Conservation (phyloP, 352 stramenopile species). For the Elongisporangium undulatum region DNA sequence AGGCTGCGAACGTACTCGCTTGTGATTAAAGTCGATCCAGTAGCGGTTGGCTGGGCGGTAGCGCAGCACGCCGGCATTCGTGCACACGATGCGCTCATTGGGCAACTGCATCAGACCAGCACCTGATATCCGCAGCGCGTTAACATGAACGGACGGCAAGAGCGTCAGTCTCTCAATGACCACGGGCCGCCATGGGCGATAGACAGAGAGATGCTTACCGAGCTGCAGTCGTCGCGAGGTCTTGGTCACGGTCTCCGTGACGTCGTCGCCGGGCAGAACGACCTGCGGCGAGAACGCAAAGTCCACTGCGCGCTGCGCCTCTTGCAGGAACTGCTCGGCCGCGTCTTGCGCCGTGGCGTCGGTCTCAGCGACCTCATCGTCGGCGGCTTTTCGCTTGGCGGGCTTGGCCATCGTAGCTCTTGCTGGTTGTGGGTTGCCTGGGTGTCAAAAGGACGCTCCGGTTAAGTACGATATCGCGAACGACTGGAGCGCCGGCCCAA, state of each 20-base stretch:
- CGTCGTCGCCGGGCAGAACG: slow-evolving; percentile 75
- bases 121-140: slow-evolving; percentile 18
- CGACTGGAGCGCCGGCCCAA: not conserved
- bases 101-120: slow-evolving; percentile 53
- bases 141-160: slow-evolving; percentile 5
- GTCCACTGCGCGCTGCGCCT: slow-evolving; percentile 72
- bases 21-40: slow-evolving; percentile 88
- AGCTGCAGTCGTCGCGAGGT: slow-evolving; percentile 65
- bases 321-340: slow-evolving; percentile 59
- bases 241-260: slow-evolving; percentile 73
- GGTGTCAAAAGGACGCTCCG: slow-evolving; percentile 9
- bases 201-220: slow-evolving; percentile 19
- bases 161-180: slow-evolving; percentile 1
- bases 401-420: slow-evolving; percentile 31
- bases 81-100: slow-evolving; percentile 64
- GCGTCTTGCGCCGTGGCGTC: slow-evolving; percentile 29
- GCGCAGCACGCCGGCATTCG: slow-evolving; percentile 78
- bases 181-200: not conserved
- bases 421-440: slow-evolving; percentile 7
- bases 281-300: slow-evolving; percentile 69
- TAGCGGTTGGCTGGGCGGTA: slow-evolving; percentile 87
- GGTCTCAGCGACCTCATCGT: slow-evolving; percentile 7
- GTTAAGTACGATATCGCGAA: slow-evolving; percentile 23
- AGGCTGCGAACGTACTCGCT: slow-evolving; percentile 46
- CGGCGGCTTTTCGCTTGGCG: slow-evolving; percentile 44